A percentile compares a stretch with the other conserved stretches of the same genome.
Evolutionary conservation across 331 rosid species (phyloP).

Genomic region (Quercus lobata): DNA sequence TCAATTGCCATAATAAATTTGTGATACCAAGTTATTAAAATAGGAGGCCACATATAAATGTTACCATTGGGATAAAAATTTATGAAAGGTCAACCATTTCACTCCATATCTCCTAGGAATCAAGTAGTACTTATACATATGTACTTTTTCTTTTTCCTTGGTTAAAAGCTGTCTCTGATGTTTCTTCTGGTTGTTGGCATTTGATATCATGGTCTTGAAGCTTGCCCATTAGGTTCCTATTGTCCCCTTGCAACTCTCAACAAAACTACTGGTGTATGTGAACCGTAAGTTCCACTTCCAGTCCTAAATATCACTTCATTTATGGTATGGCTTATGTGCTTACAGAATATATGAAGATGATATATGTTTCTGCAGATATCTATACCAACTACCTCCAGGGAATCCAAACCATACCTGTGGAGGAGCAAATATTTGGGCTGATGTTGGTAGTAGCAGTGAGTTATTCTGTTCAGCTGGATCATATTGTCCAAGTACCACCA

Average conservation of each 20-base stretch:
- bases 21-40: neutral
- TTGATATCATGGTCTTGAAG: conserved; percentile 43
- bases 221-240: conserved; percentile 93
- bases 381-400: conserved; percentile 80
- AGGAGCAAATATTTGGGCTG: conserved; percentile 96
- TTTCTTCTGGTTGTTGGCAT: conserved; percentile 26
- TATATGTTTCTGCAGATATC: conserved; percentile 55
- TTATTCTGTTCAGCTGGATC: conserved; percentile 87
- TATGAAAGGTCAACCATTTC: neutral
- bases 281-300: conserved; percentile 75
- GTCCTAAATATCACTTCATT: neutral
- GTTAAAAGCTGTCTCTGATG: conserved; percentile 25
- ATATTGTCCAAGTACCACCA: conserved; percentile 79
- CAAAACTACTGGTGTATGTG: conserved; percentile 75
- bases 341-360: neutral
- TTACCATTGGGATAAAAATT: neutral
- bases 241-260: conserved; percentile 82
- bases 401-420: conserved; percentile 88
- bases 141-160: neutral
- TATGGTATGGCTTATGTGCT: conserved; percentile 1
- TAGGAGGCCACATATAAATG: neutral
- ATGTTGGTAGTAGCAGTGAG: conserved; percentile 64
- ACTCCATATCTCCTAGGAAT: neutral
- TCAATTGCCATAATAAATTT: neutral
- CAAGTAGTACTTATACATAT: too few species aligned